Evolutionary conservation across 768 basidiomycete genomes (phyloP).

Genomic region (Xerocomellus dryophilus): DNA sequence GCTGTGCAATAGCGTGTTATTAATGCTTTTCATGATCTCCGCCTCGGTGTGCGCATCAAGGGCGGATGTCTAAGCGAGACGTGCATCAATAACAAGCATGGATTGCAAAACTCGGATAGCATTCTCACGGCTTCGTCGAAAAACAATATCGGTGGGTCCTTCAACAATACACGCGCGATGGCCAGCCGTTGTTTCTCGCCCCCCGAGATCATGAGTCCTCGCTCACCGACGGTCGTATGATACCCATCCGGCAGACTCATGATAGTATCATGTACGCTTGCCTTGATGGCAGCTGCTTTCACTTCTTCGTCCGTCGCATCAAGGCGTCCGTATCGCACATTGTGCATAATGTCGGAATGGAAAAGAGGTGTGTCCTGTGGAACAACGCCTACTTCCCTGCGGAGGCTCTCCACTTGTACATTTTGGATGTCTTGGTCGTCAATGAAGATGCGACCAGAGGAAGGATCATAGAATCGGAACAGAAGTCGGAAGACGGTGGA

Average conservation of each 20-base stretch:
- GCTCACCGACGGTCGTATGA: constrained; percentile 87
- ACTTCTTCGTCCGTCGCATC: constrained; percentile 91
- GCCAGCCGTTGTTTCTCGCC: constrained; percentile 98
- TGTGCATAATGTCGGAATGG: constrained; percentile 93
- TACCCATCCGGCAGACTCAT: constrained; percentile 82
- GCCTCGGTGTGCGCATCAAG: constrained; percentile 93
- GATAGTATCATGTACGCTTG: constrained; percentile 83
- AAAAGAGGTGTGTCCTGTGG: constrained; percentile 98
- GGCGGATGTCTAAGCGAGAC: constrained; percentile 73
- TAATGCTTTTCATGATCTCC: constrained; percentile 94
- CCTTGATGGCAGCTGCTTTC: constrained; percentile 74
- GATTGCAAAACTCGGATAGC: background rate
- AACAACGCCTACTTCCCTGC: constrained; percentile 83
- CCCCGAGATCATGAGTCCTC: constrained; percentile 97
- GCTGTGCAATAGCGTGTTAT: constrained; percentile 69
- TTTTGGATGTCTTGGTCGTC: constrained; percentile 85
- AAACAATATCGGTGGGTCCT: constrained; percentile 94
- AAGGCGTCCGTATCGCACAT: constrained; percentile 88
- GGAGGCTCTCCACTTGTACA: constrained; percentile 68
- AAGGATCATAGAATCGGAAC: constrained; percentile 91
- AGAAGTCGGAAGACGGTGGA: constrained; percentile 93
- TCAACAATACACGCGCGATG: constrained; percentile 86
- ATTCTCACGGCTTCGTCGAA: constrained; percentile 93
- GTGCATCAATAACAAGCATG: constrained; percentile 1
- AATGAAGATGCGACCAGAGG: constrained; percentile 73